Evolutionary conservation across 768 basidiomycete genomes (phyloP).

Genomic region (Sporobolomyces phaffii): DNA sequence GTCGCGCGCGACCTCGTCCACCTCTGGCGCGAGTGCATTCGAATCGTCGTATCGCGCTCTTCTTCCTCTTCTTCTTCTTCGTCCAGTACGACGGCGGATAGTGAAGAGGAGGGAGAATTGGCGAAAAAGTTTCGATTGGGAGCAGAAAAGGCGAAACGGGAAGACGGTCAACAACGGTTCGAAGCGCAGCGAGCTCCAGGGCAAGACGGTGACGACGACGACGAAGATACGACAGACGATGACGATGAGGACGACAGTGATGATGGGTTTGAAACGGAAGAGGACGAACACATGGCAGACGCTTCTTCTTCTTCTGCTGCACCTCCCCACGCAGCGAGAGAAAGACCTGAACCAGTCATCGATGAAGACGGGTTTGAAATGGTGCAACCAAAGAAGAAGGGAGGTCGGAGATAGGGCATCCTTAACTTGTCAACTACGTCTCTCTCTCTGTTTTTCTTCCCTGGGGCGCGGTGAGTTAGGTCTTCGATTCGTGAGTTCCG

Average conservation of each 20-base stretch:
- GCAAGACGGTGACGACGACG: constrained; percentile 7
- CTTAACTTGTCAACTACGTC: not conserved
- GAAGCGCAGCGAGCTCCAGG: constrained; percentile 1
- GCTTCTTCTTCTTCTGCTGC: constrained; percentile 42
- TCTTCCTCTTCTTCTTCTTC: too few relatives aligned
- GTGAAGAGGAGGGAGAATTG: constrained; percentile 49
- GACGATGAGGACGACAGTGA: constrained; percentile 19
- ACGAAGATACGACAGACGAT: constrained; percentile 31
- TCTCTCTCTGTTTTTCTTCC: too few relatives aligned
- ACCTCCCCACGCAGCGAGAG: constrained; percentile 29
- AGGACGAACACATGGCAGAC: constrained; percentile 47
- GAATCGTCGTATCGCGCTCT: constrained; percentile 47
- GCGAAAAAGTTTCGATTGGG: constrained; percentile 61
- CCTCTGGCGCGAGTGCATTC: constrained; percentile 54
- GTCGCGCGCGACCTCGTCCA: constrained; percentile 67
- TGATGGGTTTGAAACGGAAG: constrained; percentile 49
- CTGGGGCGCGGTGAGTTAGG: too few relatives aligned
- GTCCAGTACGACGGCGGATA: constrained; percentile 50
- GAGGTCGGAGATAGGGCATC: constrained; percentile 34
- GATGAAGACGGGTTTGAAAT: constrained; percentile 90
- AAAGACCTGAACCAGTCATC: constrained; percentile 61
- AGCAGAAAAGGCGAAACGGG: constrained; percentile 58
- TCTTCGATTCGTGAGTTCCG: too few relatives aligned
- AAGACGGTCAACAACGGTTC: constrained; percentile 48
- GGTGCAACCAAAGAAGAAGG: constrained; percentile 52